Base-by-base conservation (phyloP, 768 basidiomycete species). In the Psilocybe sp. region DNA sequence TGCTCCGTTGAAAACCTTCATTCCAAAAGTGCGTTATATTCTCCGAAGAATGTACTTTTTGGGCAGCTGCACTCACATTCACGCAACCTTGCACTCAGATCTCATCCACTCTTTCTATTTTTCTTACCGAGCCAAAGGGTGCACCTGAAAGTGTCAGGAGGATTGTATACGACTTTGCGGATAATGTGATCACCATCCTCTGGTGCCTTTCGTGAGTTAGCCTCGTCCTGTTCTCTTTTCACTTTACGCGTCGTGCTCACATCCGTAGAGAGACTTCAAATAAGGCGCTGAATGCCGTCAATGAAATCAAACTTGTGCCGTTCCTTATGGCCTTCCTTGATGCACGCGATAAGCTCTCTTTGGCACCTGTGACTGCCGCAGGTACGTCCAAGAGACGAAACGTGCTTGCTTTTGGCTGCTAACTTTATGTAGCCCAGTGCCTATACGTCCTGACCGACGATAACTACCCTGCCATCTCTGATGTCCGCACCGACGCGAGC, bases 401-500 rank as follows among this genome's bases (percentile, higher is more conserved):
- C n/a, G n/a, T 20, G 8, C 19, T 49, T 37, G 31, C 39, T 20
- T 12, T 35, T 54, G 32, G 33, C 36, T n/a, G 2, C 23, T 19
- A 34, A 19, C 10, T 45, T 18, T 19, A 7, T 28, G 23, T 57
- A 93, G 93, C 92, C 0, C 95, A 98, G 62, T 92, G 92, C 60
- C 71, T 97, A 14, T 97, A 96, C 65, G 90, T 96, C 52, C 73
- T 98, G 20, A 91, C 92, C 2, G 92, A 95, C 63, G 95, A 97
- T 62, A 98, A 97, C 54, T 72, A 69, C n/a, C 79, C 85, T 14
- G 82, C 85, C 28, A 82, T 85, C 46, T 64, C 79, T n/a, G 82
- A 84, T 47, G 63, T 95, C 15, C 75, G 82, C 16, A 65, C 76
- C 20, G 74, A 87, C 61, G 77, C 77, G 12, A 71, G 75, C 2